These are phyloP conservation scores for Ceriops tagal DNA, from an alignment of 345 rosid genomes.

Conservation along the genomic window DNA sequence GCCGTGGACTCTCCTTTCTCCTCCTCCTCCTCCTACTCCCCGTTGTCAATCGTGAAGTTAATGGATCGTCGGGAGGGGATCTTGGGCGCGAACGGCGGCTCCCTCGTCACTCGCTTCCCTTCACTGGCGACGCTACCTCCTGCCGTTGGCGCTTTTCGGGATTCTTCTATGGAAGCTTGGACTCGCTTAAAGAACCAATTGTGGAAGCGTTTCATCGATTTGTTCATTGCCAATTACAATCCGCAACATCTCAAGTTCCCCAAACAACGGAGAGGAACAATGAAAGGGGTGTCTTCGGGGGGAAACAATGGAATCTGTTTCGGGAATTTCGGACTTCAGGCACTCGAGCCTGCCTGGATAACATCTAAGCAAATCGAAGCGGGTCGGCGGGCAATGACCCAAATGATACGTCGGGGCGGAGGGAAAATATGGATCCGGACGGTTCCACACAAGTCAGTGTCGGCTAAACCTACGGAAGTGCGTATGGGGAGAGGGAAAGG, in stretches of 20 bases:
- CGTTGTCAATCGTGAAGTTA: not conserved
- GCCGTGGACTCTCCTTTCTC: not conserved
- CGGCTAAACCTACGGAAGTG: constrained; percentile 2
- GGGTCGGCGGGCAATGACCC: constrained; percentile 6
- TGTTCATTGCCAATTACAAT: not conserved
- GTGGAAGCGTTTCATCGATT: not conserved
- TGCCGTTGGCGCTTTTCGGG: not conserved
- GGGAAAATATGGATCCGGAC: constrained; percentile 3
- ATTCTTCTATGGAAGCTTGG: not conserved
- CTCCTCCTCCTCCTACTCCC: not conserved
- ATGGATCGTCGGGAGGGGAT: not conserved
- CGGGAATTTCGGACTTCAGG: constrained; percentile 4
- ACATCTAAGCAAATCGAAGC: constrained; percentile 3
- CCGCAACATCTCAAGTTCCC: not conserved
- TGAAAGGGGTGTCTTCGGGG: constrained; percentile 2
- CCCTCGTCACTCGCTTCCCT: not conserved
- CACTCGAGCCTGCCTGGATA: constrained; percentile 1
- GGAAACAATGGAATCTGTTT: not conserved
- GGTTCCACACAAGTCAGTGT: constrained; percentile 2
- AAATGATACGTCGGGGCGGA: not conserved
- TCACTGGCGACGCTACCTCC: not conserved
- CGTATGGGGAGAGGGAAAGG: constrained; percentile 2
- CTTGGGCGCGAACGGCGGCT: not conserved
- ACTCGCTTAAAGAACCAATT: not conserved
- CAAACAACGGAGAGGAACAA: not conserved